phyloP scores from a whole-genome alignment of 768 basidiomycete species.

The Xerocomellus chrysenteron region DNA sequence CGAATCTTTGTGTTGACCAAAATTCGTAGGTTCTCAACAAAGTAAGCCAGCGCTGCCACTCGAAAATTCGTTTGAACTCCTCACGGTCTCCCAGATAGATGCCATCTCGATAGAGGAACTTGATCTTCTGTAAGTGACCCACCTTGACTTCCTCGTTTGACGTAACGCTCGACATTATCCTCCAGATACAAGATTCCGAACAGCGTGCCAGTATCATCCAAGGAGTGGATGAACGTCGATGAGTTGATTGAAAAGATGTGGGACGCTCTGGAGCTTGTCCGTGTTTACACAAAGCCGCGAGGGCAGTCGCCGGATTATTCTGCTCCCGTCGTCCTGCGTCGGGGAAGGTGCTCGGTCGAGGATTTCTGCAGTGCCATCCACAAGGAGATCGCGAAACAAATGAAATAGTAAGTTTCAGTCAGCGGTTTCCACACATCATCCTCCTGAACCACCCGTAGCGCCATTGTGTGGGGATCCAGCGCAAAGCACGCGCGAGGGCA shows the following conservation, averaged over 20 bases:
- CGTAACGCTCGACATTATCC: not conserved
- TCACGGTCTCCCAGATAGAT: slow-evolving; percentile 64
- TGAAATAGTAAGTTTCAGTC: slow-evolving; percentile 76
- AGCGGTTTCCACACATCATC: not conserved
- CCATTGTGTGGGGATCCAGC: slow-evolving; percentile 93
- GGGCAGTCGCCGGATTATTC: slow-evolving; percentile 89
- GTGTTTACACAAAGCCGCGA: slow-evolving; percentile 95
- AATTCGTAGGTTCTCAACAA: slow-evolving; percentile 72
- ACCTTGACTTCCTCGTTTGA: slow-evolving; percentile 5
- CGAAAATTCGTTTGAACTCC: not conserved
- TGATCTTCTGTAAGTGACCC: slow-evolving; percentile 66
- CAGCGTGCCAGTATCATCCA: slow-evolving; percentile 92
- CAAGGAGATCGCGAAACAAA: slow-evolving; percentile 95
- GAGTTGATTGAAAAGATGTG: slow-evolving; percentile 94
- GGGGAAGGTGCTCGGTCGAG: slow-evolving; percentile 63
- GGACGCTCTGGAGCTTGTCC: slow-evolving; percentile 87
- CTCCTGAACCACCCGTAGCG: slow-evolving; percentile 42
- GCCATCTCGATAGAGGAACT: slow-evolving; percentile 98
- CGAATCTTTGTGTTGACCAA: not conserved
- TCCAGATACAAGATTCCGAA: slow-evolving; percentile 89
- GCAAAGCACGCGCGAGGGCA: slow-evolving; percentile 98
- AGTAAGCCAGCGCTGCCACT: slow-evolving; percentile 39
- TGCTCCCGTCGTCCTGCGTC: slow-evolving; percentile 83
- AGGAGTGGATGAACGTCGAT: slow-evolving; percentile 95
- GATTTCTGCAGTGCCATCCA: slow-evolving; percentile 94